phyloP scores from a whole-genome alignment of 129 eudicot species.

The Apium graveolens region DNA sequence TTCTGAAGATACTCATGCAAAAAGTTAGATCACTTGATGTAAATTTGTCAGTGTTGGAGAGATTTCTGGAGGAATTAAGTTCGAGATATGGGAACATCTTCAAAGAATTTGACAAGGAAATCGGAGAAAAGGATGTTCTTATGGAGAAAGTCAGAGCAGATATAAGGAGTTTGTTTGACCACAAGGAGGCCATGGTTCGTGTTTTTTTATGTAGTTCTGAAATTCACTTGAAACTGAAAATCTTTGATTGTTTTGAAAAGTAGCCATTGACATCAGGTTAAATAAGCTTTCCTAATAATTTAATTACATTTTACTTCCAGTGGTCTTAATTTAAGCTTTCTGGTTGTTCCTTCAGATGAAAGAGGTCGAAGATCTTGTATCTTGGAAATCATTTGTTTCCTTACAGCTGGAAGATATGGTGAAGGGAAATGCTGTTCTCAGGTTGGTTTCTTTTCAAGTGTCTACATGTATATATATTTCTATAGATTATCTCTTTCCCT shows the following conservation, averaged over 20 bases:
- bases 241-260: background rate
- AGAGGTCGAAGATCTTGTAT: constrained; percentile 62
- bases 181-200: constrained; percentile 72
- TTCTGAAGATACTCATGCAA: constrained; percentile 94
- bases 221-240: background rate
- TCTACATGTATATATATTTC: background rate
- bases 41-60: constrained; percentile 76
- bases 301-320: background rate
- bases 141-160: constrained; percentile 57
- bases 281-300: background rate
- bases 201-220: background rate
- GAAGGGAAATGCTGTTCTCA: constrained; percentile 60
- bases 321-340: constrained; percentile 3
- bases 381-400: constrained; percentile 78
- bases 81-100: constrained; percentile 72
- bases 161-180: constrained; percentile 48
- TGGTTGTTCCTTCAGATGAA: constrained; percentile 42
- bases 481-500: background rate
- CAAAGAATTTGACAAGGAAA: constrained; percentile 62
- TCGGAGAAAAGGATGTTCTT: constrained; percentile 57
- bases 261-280: background rate
- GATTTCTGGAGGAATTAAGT: constrained; percentile 79
- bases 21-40: constrained; percentile 80
- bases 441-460: constrained; percentile 29
- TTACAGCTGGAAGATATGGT: constrained; percentile 53